These are phyloP conservation scores for Aspergillus transmontanensis DNA, from an alignment of 2,329 filamentous ascomycete genomes.

Conservation along the genomic window DNA sequence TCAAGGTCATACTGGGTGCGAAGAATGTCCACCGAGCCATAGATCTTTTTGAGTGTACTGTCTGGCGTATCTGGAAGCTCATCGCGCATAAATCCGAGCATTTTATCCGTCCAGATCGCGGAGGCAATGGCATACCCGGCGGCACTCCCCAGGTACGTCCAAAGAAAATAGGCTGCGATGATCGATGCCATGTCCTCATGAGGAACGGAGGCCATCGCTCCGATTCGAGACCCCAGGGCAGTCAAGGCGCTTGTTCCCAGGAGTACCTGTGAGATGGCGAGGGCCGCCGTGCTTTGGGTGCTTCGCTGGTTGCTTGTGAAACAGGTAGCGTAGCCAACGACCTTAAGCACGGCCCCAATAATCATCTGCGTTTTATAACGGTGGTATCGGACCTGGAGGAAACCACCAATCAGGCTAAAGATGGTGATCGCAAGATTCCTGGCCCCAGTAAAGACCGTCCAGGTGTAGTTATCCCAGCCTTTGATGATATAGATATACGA, in stretches of 20 bases:
- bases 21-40: background rate
- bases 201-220: conserved; percentile 45
- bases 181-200: conserved; percentile 46
- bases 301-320: conserved; percentile 30
- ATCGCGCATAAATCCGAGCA: background rate
- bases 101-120: conserved; percentile 37
- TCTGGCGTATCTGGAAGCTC: background rate
- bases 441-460: conserved; percentile 46
- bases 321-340: conserved; percentile 43
- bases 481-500: conserved; percentile 17
- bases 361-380: conserved; percentile 48
- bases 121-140: conserved; percentile 45
- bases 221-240: conserved; percentile 46
- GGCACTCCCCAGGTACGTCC: conserved; percentile 43
- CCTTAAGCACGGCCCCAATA: conserved; percentile 38
- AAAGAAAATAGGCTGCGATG: conserved; percentile 42
- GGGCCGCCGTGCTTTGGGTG: conserved; percentile 35
- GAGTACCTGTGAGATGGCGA: conserved; percentile 42
- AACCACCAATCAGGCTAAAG: conserved; percentile 35
- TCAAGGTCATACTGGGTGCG: background rate
- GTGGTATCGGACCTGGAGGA: conserved; percentile 40
- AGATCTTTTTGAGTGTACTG: background rate
- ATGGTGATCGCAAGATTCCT: conserved; percentile 45
- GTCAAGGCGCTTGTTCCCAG: conserved; percentile 42
- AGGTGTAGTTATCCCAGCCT: conserved; percentile 39